Evolutionary conservation across 306 rosid species (phyloP).

Genomic region (Pachyrhizus erosus): DNA sequence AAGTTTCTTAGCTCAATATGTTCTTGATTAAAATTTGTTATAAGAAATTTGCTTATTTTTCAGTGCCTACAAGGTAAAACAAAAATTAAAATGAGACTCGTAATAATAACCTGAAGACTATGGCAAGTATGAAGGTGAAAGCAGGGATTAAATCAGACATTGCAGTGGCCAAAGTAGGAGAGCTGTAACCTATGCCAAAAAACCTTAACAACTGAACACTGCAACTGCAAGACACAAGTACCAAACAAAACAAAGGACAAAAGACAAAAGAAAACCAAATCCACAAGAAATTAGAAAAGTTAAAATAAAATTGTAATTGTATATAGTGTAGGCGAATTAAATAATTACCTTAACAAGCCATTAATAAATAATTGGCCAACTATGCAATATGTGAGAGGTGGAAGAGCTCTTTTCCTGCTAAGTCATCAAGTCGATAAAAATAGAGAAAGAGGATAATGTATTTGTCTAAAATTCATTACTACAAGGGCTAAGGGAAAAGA

Average conservation of each 20-base stretch:
- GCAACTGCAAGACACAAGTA: neutral
- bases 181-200: slow-evolving; percentile 22
- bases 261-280: neutral
- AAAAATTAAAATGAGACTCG: neutral
- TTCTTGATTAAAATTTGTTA: neutral
- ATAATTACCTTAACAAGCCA: slow-evolving; percentile 10
- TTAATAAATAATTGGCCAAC: neutral
- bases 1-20: neutral
- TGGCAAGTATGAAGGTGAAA: slow-evolving; percentile 30
- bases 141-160: slow-evolving; percentile 32
- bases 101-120: neutral
- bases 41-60: neutral
- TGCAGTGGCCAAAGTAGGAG: slow-evolving; percentile 26
- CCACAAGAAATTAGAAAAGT: neutral
- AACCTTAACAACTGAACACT: neutral
- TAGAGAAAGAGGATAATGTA: neutral
- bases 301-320: neutral
- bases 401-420: slow-evolving; percentile 5
- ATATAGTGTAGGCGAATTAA: neutral
- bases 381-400: neutral
- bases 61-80: neutral
- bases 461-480: neutral
- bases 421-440: neutral
- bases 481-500: neutral
- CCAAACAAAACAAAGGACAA: no score